Percentiles rank a stretch among this genome's conserved stretches.
These are phyloP conservation scores for Barnettozyma wickerhamii DNA, from an alignment of 805 yeast species.

Conservation along the genomic window DNA sequence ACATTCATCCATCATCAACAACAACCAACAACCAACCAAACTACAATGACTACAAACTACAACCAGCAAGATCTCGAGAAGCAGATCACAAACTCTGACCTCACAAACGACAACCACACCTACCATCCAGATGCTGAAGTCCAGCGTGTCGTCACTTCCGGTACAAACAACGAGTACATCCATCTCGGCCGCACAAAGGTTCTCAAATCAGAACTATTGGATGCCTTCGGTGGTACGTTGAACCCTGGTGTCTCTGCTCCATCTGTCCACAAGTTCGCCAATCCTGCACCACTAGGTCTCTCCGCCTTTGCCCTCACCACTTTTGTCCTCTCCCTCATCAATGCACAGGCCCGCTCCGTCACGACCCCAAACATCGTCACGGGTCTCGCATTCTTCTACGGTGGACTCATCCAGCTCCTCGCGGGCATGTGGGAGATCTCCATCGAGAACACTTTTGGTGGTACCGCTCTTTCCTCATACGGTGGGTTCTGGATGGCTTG, in stretches of 20 bases:
- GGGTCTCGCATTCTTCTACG: constrained; percentile 57
- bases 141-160: constrained; percentile 31
- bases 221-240: constrained; percentile 81
- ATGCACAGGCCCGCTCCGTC: constrained; percentile 52
- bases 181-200: constrained; percentile 71
- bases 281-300: constrained; percentile 64
- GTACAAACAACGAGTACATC: constrained; percentile 57
- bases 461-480: constrained; percentile 54
- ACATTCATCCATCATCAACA: neutral
- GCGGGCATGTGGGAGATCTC: constrained; percentile 69
- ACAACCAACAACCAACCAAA: neutral
- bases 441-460: constrained; percentile 63
- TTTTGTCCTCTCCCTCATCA: constrained; percentile 52
- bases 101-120: constrained; percentile 18
- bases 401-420: constrained; percentile 54
- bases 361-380: constrained; percentile 48
- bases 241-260: constrained; percentile 64
- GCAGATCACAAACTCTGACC: constrained; percentile 15
- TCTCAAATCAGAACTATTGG: constrained; percentile 50
- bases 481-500: constrained; percentile 72
- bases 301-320: constrained; percentile 61
- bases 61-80: constrained; percentile 20
- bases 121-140: constrained; percentile 14
- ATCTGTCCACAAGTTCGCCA: constrained; percentile 55
- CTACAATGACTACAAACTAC: constrained; percentile 1